Conservation (phyloP, 805 yeast genomes). For the Teunomyces cretensis region DNA sequence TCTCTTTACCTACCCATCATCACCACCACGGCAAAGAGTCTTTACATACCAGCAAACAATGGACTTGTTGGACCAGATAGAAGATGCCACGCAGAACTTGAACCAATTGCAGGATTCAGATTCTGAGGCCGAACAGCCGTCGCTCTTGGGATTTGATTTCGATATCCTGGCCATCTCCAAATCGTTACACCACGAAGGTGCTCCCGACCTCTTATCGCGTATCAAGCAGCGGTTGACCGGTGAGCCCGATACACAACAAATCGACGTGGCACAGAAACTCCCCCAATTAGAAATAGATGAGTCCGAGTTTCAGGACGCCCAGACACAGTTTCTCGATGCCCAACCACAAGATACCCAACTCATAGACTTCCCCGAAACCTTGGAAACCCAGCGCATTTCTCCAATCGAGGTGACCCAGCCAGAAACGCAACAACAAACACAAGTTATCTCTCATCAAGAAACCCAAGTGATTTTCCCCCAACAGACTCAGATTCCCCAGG, state of each 20-base stretch:
- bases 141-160: slow-evolving; percentile 3
- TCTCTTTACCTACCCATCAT: neutral
- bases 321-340: neutral
- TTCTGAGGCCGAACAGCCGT: neutral
- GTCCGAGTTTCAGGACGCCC: slow-evolving; percentile 10
- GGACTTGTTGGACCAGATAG: slow-evolving; percentile 13
- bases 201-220: slow-evolving; percentile 4
- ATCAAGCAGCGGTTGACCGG: slow-evolving; percentile 4
- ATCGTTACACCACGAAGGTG: slow-evolving; percentile 2
- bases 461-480: neutral
- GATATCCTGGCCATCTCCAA: slow-evolving; percentile 7
- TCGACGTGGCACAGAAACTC: slow-evolving; percentile 17
- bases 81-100: slow-evolving; percentile 8
- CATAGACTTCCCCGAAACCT: neutral
- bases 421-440: too few relatives aligned
- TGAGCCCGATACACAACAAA: neutral
- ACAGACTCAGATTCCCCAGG: too few relatives aligned
- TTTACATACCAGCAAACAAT: slow-evolving; percentile 1
- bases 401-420: slow-evolving; percentile 9
- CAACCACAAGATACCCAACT: slow-evolving; percentile 1
- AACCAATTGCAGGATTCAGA: slow-evolving; percentile 6
- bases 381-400: neutral
- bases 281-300: slow-evolving; percentile 34
- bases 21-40: too few relatives aligned
- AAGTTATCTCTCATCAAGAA: too few relatives aligned